Conservation (phyloP, 176 grass and related monocot genomes). For the Aegilops tauschii region DNA sequence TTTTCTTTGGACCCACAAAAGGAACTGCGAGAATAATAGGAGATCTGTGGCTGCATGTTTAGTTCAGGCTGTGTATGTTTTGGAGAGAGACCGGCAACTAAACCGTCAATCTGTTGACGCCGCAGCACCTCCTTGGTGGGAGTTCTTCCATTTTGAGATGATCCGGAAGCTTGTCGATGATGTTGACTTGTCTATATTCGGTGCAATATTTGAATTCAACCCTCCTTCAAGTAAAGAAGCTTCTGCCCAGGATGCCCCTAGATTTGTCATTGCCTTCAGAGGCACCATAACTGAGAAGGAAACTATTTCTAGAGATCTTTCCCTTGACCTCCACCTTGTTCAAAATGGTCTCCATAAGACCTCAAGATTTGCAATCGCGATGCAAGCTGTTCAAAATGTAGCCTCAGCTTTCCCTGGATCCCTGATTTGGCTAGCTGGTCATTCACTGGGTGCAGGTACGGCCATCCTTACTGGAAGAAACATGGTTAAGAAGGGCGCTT, state of each 20-base stretch:
- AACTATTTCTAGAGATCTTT: constrained; percentile 74
- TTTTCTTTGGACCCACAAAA: constrained; percentile 44
- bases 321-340: constrained; percentile 64
- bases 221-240: constrained; percentile 42
- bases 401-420: constrained; percentile 56
- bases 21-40: constrained; percentile 58
- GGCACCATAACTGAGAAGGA: constrained; percentile 84
- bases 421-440: constrained; percentile 71
- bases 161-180: constrained; percentile 83
- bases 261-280: constrained; percentile 92
- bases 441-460: constrained; percentile 75
- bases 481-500: constrained; percentile 72
- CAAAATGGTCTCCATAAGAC: constrained; percentile 81
- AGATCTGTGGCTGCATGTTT: constrained; percentile 83
- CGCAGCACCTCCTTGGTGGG: constrained; percentile 81
- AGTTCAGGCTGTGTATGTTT: constrained; percentile 88
- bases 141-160: constrained; percentile 81
- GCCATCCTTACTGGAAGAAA: constrained; percentile 88
- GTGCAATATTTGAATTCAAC: constrained; percentile 87
- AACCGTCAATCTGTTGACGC: constrained; percentile 51
- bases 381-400: constrained; percentile 86
- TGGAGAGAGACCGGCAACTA: constrained; percentile 81
- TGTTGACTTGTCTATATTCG: constrained; percentile 75
- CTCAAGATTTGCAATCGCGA: constrained; percentile 78
- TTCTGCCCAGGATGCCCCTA: constrained; percentile 47